These are phyloP conservation scores for Echium plantagineum DNA, from an alignment of 257 asterid genomes.

Conservation along the genomic window DNA sequence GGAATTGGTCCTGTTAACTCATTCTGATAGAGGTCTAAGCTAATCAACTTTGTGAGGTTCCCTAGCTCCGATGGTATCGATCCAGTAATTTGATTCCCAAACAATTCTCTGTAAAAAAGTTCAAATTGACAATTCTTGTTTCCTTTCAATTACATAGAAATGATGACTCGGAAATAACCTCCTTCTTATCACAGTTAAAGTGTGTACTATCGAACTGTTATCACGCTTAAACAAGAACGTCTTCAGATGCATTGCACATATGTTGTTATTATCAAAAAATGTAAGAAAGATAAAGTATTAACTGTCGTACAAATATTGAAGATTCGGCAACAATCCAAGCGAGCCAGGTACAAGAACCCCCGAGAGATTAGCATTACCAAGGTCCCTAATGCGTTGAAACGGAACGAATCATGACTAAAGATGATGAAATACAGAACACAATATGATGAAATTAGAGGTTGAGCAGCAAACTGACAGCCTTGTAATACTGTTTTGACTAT, in stretches of 20 bases:
- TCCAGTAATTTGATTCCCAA: too few relatives aligned
- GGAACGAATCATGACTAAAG: background rate
- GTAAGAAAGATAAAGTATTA: too few relatives aligned
- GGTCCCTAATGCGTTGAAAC: conserved; percentile 16
- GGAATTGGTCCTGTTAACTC: conserved; percentile 30
- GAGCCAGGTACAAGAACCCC: conserved; percentile 26
- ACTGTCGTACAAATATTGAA: conserved; percentile 27
- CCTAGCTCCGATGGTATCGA: conserved; percentile 33
- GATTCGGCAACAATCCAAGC: conserved; percentile 20
- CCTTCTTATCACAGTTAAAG: too few relatives aligned
- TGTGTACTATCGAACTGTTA: too few relatives aligned
- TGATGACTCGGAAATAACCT: too few relatives aligned
- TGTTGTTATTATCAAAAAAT: too few relatives aligned
- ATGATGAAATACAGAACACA: background rate
- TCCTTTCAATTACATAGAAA: too few relatives aligned
- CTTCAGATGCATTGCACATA: too few relatives aligned
- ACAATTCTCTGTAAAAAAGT: conserved; percentile 13
- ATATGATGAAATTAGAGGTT: background rate
- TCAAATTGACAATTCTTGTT: background rate
- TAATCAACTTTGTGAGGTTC: conserved; percentile 19
- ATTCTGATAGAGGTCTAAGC: conserved; percentile 20
- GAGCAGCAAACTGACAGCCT: conserved; percentile 24
- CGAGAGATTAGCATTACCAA: conserved; percentile 23
- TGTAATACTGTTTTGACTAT: conserved; percentile 15
- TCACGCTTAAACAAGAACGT: too few relatives aligned